Evolutionary conservation across 345 rosid species (phyloP).

Genomic region (Arabis hirsuta): DNA sequence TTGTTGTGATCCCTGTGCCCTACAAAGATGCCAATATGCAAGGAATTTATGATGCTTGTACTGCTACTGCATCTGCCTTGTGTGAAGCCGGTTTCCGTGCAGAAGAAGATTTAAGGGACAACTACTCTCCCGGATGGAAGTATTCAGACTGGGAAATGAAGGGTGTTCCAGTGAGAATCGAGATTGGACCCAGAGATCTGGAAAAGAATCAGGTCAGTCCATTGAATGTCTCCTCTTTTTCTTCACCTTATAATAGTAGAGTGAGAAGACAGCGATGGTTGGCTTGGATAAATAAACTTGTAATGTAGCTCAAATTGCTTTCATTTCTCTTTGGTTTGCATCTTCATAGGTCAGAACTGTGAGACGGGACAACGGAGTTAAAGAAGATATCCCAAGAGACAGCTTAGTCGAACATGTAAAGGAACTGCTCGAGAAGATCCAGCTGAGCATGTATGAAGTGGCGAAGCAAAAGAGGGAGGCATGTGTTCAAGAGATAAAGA

Average conservation of each 20-base stretch:
- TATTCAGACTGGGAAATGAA: conserved; percentile 98
- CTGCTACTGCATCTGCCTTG: conserved; percentile 69
- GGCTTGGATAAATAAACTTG: not conserved
- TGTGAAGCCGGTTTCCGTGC: conserved; percentile 76
- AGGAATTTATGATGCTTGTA: conserved; percentile 88
- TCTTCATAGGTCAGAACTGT: conserved; percentile 75
- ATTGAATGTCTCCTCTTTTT: conserved; percentile 3
- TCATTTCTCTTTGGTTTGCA: conserved; percentile 22
- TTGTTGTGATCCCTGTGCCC: conserved; percentile 87
- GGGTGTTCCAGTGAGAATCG: conserved; percentile 95
- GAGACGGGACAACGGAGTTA: conserved; percentile 79
- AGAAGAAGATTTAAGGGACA: conserved; percentile 79
- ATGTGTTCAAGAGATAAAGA: conserved; percentile 64
- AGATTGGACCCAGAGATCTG: conserved; percentile 93
- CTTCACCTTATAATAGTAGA: not conserved
- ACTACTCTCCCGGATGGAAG: conserved; percentile 99
- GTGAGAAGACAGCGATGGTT: not conserved
- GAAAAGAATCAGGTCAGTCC: conserved; percentile 72
- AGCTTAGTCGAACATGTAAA: conserved; percentile 65
- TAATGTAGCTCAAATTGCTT: conserved; percentile 4
- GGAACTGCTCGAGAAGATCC: conserved; percentile 64
- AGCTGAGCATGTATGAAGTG: conserved; percentile 62
- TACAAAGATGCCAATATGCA: conserved; percentile 83
- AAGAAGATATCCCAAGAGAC: conserved; percentile 63
- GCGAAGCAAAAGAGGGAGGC: conserved; percentile 79